These are phyloP conservation scores for Curvularia hawaiiensis DNA, from an alignment of 2,329 filamentous ascomycete genomes.

Conservation along the genomic window DNA sequence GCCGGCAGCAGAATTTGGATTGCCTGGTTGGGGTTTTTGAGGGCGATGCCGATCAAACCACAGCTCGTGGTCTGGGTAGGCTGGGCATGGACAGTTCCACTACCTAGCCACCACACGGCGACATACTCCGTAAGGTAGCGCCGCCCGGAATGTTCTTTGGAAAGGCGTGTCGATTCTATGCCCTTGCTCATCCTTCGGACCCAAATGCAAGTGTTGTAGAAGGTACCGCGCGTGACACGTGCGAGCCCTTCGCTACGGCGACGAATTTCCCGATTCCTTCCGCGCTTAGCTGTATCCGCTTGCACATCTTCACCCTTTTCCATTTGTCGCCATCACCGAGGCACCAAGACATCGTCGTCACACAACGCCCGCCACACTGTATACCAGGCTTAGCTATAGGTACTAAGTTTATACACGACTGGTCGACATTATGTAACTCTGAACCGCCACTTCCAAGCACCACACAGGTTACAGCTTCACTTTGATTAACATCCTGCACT, in stretches of 20 bases:
- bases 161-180: background rate
- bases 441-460: conserved; percentile 8
- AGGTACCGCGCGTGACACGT: conserved; percentile 2
- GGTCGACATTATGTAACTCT: background rate
- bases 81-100: conserved; percentile 1
- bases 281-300: conserved; percentile 10
- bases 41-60: background rate
- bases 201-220: background rate
- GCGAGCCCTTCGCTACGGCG: background rate
- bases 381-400: background rate
- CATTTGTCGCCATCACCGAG: conserved; percentile 10
- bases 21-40: background rate
- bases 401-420: background rate
- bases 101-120: background rate
- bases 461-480: conserved; percentile 18
- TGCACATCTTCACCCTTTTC: conserved; percentile 8
- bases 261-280: conserved; percentile 6
- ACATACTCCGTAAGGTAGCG: background rate
- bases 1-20: background rate
- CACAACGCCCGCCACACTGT: background rate
- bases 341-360: background rate
- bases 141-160: background rate
- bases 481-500: conserved; percentile 15
- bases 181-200: background rate
- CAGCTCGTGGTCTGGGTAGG: background rate